Base-by-base conservation (phyloP, 2,329 filamentous ascomycete species). In the Colletotrichum spaethianum region DNA sequence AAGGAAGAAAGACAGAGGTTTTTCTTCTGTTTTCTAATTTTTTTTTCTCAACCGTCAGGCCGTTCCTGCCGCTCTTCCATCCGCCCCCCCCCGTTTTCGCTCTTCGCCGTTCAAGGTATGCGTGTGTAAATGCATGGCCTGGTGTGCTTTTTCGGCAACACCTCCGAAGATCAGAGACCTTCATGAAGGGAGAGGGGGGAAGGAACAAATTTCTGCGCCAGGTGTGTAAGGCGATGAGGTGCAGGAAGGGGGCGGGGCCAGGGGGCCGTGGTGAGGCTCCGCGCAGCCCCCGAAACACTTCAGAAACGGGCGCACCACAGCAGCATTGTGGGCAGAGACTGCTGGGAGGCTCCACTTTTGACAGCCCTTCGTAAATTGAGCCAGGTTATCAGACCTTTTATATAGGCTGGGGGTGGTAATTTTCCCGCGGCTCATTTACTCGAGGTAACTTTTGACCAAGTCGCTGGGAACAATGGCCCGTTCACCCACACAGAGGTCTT, bases 201-300 rank as follows among this genome's bases (percentile, higher is more conserved):
- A 4, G 18, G 18, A 8, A 20, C 2, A n/a, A 8, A 28, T 3
- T 16, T 9, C 20, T 11, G 18, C 50, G 36, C 11, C 33, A n/a
- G 2, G 9, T n/a, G 6, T 53, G 46, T 31, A 28, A 23, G 46
- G 46, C 46, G 46, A 26, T 50, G n/a, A 50, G 23, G 46, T 4
- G 12, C 9, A 55, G 20, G 4, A 31, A 36, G 33, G n/a, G 52
- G 52, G 6, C 1, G 18, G 18, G 28, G 31, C 31, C 9, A 14
- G 14, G 31, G 52, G 53, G 33, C 53, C 20, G 53, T 56, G 53
- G 18, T 26, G 53, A 14, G 20, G 4, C 53, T 23, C 20, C 31
- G n/a, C 53, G 33, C 33, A 56, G 7, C 31, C 42, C 48, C 67
- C 70, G 70, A 73, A 73, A 73, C 70, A 73, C 67, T 61, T 56